Evolutionary conservation across 495 filamentous ascomycete species (phyloP), one percentile per base, ranked within the genome.

Genomic region (Glarea lozoyensis): DNA sequence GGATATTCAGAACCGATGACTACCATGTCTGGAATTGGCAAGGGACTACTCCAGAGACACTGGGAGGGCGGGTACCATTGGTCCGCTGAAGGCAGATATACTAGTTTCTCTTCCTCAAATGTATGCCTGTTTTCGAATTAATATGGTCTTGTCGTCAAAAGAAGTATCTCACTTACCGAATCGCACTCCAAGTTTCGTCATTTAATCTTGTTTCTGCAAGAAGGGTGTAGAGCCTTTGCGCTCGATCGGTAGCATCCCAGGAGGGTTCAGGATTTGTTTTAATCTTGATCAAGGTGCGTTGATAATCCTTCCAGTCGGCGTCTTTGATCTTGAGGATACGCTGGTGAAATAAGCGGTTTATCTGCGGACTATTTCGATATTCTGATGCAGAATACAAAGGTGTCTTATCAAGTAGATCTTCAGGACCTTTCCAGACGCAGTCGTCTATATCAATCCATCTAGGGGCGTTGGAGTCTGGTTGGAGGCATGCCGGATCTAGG

Each of bases 1-100:
- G 38, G 30, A 42, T 48, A 48, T 4, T 10, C 24, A 19, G 7
- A 6, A 19, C 9, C 1, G 7, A 48, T 17, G 20, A 42, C 19
- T 19, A 22, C n/a, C 16, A 37, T 48, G 21, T 39, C 45, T 9
- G 7, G 2, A 9, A 48, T 31, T 25, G 45, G 38, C 5, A 48
- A 30, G 21, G 45, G 45, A 30, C 45, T 48, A 21, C 2, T n/a
- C 45, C 45, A 48, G 16, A 48, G 37, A 27, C 45, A 48, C 20
- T 48, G 18, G 13, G 45, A 48, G 21, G 45, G 37, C 31, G 45
- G 10, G 32, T 36, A 24, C 45, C 45, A 48, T 1, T 4, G 1
- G 4, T 30, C 19, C 15, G 12, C 22, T 22, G 9, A n/a, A n/a
- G 45, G 38, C 4, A 13, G 16, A 42, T 42, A 48, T n/a, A 48